Base-by-base conservation (phyloP, 345 rosid genomes). In the Pugionium cornutum region DNA sequence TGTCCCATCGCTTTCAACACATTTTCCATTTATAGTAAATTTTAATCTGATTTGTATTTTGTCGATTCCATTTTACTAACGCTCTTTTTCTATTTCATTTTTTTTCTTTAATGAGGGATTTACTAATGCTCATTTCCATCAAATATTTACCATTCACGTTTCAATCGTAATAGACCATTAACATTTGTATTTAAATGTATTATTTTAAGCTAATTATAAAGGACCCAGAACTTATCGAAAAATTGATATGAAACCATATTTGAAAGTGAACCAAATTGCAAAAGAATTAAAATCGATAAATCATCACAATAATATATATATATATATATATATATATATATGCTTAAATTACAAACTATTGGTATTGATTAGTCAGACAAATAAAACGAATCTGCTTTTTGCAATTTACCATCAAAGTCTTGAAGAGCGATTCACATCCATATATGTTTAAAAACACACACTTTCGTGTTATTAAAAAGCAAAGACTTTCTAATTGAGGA, bases 1-100 rank as follows among this genome's bases (percentile, higher is more conserved):
- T 67, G 77, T 74, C 67, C 77, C 73, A 49, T 67, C 77, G 50
- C 73, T 67, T 33, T 74, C 77, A 60, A 52, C 30, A 4, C 72
- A 59, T 43, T 67, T 73, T 61, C 77, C 26, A 29, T 61, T 67
- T 48, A 32, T 53, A 30, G 77, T 41, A 73, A 73, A 18, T 67
- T 72, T 58, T 7, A 53, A 50, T 58, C 67, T 9, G 29, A 56
- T 49, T 41, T 64, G 4, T 44, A 59, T 58, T 59, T 47, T 28
- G 36, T 41, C 32, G 25, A 9, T 33, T 37, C 37, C 57, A 47
- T 67, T 39, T 48, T 25, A 29, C 4, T 8, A 32, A 50, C 51
- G 36, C 60, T 52, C 32, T 9, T 33, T 64, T 10, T 34, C 36
- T 34, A 34, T 34, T 1, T 18, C 5, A 34, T 34, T 34, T 3